Conservation (phyloP, 108 stramenopile genomes). For the Cyclotella atomus region DNA sequence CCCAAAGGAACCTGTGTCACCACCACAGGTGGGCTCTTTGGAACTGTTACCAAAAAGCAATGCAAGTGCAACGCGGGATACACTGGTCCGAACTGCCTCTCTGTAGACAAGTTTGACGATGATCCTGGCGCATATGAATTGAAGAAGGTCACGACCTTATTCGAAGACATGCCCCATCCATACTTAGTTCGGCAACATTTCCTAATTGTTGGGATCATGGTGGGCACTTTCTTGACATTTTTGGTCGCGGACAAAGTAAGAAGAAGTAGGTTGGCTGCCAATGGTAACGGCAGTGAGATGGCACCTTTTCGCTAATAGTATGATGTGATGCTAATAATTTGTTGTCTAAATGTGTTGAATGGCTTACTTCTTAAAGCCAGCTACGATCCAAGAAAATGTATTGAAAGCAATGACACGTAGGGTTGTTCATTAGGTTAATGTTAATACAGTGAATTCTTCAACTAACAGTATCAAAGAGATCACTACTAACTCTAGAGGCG, state of each 20-base stretch:
- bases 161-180: constrained; percentile 30
- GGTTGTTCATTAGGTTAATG: not conserved
- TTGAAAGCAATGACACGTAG: not conserved
- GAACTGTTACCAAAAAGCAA: constrained; percentile 38
- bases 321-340: not conserved
- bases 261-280: constrained; percentile 4
- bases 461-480: too few relatives aligned
- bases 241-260: constrained; percentile 17
- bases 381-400: not conserved
- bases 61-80: constrained; percentile 81
- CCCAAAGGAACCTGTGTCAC: constrained; percentile 45
- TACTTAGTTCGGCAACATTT: constrained; percentile 40
- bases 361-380: not conserved
- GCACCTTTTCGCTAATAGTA: not conserved
- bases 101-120: constrained; percentile 68
- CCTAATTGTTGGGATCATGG: constrained; percentile 26
- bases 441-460: too few relatives aligned
- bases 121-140: constrained; percentile 61
- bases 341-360: not conserved
- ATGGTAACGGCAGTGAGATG: constrained; percentile 8
- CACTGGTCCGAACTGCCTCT: constrained; percentile 82
- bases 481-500: too few relatives aligned
- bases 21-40: constrained; percentile 36
- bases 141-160: constrained; percentile 31
- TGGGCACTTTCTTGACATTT: constrained; percentile 34